phyloP scores from a whole-genome alignment of 169 alveolate genomes.

The Cryptosporidium sp. region DNA sequence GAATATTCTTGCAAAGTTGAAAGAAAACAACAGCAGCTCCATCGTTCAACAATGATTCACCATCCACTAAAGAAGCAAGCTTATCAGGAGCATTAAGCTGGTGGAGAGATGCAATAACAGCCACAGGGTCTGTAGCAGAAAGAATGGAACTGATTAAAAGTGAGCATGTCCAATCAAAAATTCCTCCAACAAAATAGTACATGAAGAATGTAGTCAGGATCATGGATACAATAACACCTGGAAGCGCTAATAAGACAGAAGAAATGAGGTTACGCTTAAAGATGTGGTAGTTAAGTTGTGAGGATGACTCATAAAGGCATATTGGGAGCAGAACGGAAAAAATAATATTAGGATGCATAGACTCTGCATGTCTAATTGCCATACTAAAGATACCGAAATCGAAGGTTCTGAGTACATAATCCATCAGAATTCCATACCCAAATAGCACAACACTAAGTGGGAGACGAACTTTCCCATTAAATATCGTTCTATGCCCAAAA shows the following conservation, averaged over 20 bases:
- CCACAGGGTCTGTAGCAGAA: slow-evolving; percentile 82
- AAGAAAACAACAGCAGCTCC: slow-evolving; percentile 81
- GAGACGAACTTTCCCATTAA: slow-evolving; percentile 56
- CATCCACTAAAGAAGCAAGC: slow-evolving; percentile 80
- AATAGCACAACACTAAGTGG: slow-evolving; percentile 63
- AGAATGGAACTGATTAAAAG: slow-evolving; percentile 78
- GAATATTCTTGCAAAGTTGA: slow-evolving; percentile 57
- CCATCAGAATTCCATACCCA: slow-evolving; percentile 67
- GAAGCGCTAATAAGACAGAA: slow-evolving; percentile 69
- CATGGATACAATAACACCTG: slow-evolving; percentile 74
- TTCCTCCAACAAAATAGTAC: slow-evolving; percentile 77
- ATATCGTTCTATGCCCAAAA: slow-evolving; percentile 54
- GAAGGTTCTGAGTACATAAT: slow-evolving; percentile 43
- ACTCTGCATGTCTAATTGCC: slow-evolving; percentile 64
- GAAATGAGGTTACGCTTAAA: slow-evolving; percentile 53
- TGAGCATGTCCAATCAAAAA: slow-evolving; percentile 78
- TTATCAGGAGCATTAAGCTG: slow-evolving; percentile 79
- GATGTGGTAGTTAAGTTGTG: slow-evolving; percentile 71
- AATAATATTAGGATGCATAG: slow-evolving; percentile 73
- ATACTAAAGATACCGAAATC: slow-evolving; percentile 50
- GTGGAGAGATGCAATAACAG: slow-evolving; percentile 80
- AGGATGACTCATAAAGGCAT: slow-evolving; percentile 76
- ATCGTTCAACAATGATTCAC: slow-evolving; percentile 79
- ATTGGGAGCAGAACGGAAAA: slow-evolving; percentile 71
- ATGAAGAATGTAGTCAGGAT: slow-evolving; percentile 77